Evolutionary conservation across 306 rosid genomes (phyloP).

Genomic region (Coriaria nepalensis): DNA sequence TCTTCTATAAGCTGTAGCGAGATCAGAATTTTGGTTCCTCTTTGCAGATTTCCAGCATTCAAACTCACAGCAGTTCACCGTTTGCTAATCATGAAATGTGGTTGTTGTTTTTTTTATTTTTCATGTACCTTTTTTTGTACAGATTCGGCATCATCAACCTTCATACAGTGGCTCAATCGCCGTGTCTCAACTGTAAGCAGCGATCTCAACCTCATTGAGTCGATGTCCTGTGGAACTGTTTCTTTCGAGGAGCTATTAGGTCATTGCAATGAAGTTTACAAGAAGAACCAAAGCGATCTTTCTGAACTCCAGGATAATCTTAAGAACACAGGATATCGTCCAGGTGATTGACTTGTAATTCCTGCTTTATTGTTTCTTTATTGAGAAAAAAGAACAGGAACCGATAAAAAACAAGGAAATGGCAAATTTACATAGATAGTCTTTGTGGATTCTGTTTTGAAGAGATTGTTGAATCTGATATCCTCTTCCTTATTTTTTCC

Average conservation of each 20-base stretch:
- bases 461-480: background rate
- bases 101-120: background rate
- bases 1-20: no score
- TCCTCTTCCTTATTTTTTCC: background rate
- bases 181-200: constrained; percentile 38
- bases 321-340: constrained; percentile 30
- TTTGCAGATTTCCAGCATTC: background rate
- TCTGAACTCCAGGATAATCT: constrained; percentile 39
- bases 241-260: constrained; percentile 86
- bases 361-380: background rate
- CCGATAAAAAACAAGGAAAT: background rate
- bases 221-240: constrained; percentile 65
- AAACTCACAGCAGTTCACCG: background rate
- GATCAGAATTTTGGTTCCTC: no score
- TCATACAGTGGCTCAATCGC: constrained; percentile 62
- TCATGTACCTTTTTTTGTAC: background rate
- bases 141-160: constrained; percentile 83
- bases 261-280: constrained; percentile 67
- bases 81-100: background rate
- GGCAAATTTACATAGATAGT: background rate
- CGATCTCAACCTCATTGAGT: constrained; percentile 64
- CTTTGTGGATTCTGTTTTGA: background rate
- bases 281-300: constrained; percentile 47
- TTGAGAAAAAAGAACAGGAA: no score
- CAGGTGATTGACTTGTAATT: constrained; percentile 21